These are phyloP conservation scores for Rhinocladiella mackenziei DNA, from an alignment of 2,329 filamentous ascomycete species.

Conservation along the genomic window DNA sequence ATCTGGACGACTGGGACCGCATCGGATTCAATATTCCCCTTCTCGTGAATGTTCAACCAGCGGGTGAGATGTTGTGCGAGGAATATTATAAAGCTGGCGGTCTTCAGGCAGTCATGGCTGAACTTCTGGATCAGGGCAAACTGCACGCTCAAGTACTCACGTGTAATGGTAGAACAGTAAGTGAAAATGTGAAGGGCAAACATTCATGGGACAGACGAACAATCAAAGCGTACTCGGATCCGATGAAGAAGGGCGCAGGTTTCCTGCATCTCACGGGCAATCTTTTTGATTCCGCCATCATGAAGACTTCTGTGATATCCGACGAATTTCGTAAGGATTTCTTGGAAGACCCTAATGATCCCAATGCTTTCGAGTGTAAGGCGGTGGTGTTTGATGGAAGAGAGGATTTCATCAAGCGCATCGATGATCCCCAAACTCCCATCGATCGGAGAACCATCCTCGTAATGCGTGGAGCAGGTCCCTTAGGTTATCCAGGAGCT, in stretches of 20 bases:
- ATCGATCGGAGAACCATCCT: conserved; percentile 46
- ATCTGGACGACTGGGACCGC: conserved; percentile 53
- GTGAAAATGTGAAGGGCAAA: conserved; percentile 43
- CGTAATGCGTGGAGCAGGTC: conserved; percentile 49
- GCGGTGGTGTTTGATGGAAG: conserved; percentile 51
- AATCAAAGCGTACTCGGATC: conserved; percentile 45
- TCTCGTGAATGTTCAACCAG: conserved; percentile 54
- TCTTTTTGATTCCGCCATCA: conserved; percentile 51
- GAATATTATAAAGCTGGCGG: conserved; percentile 55
- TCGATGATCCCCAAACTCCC: conserved; percentile 40
- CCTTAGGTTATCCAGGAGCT: conserved; percentile 49
- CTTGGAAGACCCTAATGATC: conserved; percentile 45
- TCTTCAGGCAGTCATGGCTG: conserved; percentile 52
- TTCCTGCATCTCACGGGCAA: conserved; percentile 50
- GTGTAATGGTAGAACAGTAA: conserved; percentile 46
- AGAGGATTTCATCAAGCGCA: conserved; percentile 45
- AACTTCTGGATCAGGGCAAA: conserved; percentile 48
- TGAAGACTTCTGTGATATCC: conserved; percentile 52
- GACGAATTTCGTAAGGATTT: conserved; percentile 45
- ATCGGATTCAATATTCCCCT: conserved; percentile 50
- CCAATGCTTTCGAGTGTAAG: conserved; percentile 47
- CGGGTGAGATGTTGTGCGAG: conserved; percentile 51
- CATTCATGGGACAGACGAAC: conserved; percentile 50
- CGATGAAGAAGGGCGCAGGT: conserved; percentile 49
- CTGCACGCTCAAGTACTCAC: conserved; percentile 44